phyloP scores from a whole-genome alignment of 2,329 filamentous ascomycete species.

The Trichoderma sp. region DNA sequence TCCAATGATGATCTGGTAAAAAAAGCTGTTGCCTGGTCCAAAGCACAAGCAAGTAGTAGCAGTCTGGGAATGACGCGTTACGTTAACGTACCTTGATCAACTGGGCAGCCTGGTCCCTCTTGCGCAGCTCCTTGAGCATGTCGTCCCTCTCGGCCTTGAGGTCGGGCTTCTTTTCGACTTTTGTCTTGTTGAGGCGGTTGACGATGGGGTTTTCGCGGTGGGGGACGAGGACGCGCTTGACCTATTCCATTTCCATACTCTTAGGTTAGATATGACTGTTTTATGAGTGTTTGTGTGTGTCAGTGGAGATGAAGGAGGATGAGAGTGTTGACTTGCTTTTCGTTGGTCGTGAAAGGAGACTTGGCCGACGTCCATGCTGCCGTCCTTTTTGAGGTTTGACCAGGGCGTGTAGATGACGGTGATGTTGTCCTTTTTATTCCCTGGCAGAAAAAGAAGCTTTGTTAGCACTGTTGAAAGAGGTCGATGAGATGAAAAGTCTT shows the following conservation, averaged over 20 bases:
- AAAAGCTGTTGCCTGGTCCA: neutral
- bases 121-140: constrained; percentile 66
- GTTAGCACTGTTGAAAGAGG: neutral
- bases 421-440: constrained; percentile 98
- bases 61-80: constrained; percentile 1
- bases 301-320: neutral
- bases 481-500: neutral
- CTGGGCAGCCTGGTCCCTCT: constrained; percentile 62
- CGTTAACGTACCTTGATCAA: constrained; percentile 57
- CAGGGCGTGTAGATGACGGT: constrained; percentile 97
- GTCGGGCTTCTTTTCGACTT: constrained; percentile 82
- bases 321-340: constrained; percentile 43
- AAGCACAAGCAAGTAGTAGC: neutral
- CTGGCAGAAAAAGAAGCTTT: constrained; percentile 43
- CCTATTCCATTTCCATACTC: too few relatives aligned
- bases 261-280: too few relatives aligned
- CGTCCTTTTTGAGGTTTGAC: constrained; percentile 93
- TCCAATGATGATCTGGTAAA: neutral
- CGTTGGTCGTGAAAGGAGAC: constrained; percentile 90
- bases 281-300: neutral
- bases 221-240: constrained; percentile 76
- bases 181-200: constrained; percentile 98
- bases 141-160: constrained; percentile 79
- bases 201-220: constrained; percentile 85
- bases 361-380: constrained; percentile 91